A percentile compares a stretch with the other conserved stretches of the same genome.
phyloP scores from a whole-genome alignment of 345 rosid species.

The Carallia pectinifolia region DNA sequence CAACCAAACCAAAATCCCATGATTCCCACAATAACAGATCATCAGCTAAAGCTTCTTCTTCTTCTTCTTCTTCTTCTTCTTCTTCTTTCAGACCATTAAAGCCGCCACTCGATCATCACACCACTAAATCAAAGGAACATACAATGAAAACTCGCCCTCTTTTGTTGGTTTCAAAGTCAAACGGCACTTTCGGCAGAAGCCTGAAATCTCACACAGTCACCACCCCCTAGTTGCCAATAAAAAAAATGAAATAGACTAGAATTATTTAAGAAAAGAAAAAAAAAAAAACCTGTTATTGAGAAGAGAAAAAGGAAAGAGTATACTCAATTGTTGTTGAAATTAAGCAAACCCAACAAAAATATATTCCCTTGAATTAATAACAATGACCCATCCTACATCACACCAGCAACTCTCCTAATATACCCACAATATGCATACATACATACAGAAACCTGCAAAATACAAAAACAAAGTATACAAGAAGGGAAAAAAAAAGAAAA shows the following conservation, averaged over 20 bases:
- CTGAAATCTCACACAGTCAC: constrained; percentile 38
- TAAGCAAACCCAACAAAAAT: constrained; percentile 6
- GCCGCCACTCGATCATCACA: constrained; percentile 10
- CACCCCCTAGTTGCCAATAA: constrained; percentile 22
- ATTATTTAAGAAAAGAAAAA: background rate
- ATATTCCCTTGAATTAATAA: background rate
- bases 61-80: too few relatives aligned
- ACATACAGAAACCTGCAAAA: background rate
- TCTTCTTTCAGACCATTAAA: constrained; percentile 13
- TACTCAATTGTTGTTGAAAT: constrained; percentile 15
- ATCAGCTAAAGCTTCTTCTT: constrained; percentile 6
- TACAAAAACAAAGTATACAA: background rate
- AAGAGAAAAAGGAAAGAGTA: background rate
- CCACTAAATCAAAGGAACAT: constrained; percentile 5
- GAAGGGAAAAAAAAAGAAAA: background rate
- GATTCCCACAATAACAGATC: constrained; percentile 13
- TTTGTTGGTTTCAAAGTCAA: constrained; percentile 34
- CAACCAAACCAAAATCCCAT: constrained; percentile 22
- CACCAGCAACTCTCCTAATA: background rate
- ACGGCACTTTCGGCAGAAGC: constrained; percentile 50
- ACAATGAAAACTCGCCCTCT: background rate
- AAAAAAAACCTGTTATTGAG: background rate
- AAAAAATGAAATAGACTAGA: constrained; percentile 5
- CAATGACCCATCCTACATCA: background rate
- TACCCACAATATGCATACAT: background rate